phyloP scores from a whole-genome alignment of 1,284 basidiomycete species.

The Ustilago curta region DNA sequence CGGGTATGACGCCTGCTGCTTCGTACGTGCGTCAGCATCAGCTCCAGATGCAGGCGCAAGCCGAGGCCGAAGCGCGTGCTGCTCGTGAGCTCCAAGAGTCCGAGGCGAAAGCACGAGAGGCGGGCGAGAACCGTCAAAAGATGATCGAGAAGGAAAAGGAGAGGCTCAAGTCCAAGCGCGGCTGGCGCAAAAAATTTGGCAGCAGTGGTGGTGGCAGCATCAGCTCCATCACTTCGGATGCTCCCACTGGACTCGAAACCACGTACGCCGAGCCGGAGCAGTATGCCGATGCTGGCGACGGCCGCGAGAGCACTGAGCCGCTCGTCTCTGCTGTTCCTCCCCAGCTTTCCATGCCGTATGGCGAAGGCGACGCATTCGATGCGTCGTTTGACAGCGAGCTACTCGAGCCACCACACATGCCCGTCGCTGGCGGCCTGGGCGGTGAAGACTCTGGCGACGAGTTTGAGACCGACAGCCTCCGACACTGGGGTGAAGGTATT shows the following conservation, averaged over 20 bases:
- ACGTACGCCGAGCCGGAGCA: conserved; percentile 43
- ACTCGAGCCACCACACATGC: conserved; percentile 78
- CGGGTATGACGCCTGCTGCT: conserved; percentile 89
- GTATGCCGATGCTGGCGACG: conserved; percentile 18
- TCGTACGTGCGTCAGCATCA: conserved; percentile 87
- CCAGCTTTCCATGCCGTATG: conserved; percentile 64
- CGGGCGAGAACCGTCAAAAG: conserved; percentile 70
- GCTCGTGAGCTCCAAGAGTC: conserved; percentile 75
- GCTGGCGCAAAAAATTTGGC: conserved; percentile 70
- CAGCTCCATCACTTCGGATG: conserved; percentile 45
- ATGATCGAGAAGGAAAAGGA: conserved; percentile 70
- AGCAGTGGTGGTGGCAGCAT: conserved; percentile 53
- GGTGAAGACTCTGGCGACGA: conserved; percentile 71
- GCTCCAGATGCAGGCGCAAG: conserved; percentile 75
- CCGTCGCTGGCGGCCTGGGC: conserved; percentile 70
- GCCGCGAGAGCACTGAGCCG: conserved; percentile 21
- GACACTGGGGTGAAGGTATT: conserved; percentile 74
- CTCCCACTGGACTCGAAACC: conserved; percentile 59
- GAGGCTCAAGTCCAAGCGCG: conserved; percentile 66
- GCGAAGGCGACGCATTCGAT: conserved; percentile 72
- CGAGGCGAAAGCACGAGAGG: conserved; percentile 71
- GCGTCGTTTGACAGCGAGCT: conserved; percentile 79
- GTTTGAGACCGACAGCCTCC: conserved; percentile 72
- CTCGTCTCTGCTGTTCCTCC: conserved; percentile 36
- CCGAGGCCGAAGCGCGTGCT: conserved; percentile 61